Percentiles rank a stretch among this genome's conserved stretches.
These are phyloP conservation scores for Barnettozyma salicaria DNA, from an alignment of 805 yeast genomes.

Conservation along the genomic window DNA sequence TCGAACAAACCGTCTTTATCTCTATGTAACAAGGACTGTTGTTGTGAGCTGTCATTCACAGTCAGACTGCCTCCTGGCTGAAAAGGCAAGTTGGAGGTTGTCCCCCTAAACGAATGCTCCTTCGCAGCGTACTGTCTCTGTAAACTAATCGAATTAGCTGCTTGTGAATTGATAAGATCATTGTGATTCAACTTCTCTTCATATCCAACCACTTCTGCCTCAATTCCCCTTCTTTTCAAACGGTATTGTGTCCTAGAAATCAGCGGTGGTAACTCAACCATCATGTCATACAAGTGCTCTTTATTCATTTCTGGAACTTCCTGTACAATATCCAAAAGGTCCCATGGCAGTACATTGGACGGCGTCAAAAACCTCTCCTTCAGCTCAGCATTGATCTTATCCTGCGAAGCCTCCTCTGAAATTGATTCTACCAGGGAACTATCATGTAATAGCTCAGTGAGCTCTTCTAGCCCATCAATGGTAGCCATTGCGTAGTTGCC, in stretches of 20 bases:
- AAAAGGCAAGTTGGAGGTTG: slow-evolving; percentile 75
- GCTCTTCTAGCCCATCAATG: no score
- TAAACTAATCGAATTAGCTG: slow-evolving; percentile 67
- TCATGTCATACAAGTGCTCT: slow-evolving; percentile 23
- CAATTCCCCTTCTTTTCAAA: slow-evolving; percentile 69
- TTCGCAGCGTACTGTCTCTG: slow-evolving; percentile 61
- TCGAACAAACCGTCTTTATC: slow-evolving; percentile 75
- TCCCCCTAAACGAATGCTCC: slow-evolving; percentile 60
- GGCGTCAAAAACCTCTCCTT: slow-evolving; percentile 53
- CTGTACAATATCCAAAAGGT: slow-evolving; percentile 64
- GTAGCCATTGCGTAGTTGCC: background rate
- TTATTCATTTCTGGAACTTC: slow-evolving; percentile 37
- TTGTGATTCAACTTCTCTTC: slow-evolving; percentile 54
- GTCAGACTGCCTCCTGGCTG: slow-evolving; percentile 75
- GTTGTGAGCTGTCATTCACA: slow-evolving; percentile 30
- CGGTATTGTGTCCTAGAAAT: slow-evolving; percentile 58
- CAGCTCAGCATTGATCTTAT: slow-evolving; percentile 18
- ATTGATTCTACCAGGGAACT: no score
- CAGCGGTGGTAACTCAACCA: slow-evolving; percentile 54
- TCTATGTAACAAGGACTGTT: slow-evolving; percentile 43
- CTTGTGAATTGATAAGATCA: slow-evolving; percentile 41
- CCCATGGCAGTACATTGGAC: slow-evolving; percentile 56
- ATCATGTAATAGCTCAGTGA: no score
- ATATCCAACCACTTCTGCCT: slow-evolving; percentile 59
- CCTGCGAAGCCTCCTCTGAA: slow-evolving; percentile 5